Evolutionary conservation across 768 basidiomycete species (phyloP).

Genomic region (Lentinula guzmanii): DNA sequence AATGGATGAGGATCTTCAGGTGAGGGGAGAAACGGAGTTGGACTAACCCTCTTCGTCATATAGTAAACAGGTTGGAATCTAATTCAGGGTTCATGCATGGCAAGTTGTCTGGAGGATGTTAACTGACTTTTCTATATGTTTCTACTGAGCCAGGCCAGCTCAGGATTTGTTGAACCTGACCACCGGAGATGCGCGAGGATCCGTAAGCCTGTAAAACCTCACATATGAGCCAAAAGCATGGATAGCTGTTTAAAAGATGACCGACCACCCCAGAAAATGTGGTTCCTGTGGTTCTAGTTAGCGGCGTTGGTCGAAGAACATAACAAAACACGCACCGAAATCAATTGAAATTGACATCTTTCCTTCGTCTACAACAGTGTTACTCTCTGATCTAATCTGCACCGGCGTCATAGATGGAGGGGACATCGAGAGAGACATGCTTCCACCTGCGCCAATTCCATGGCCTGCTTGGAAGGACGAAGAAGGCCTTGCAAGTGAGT

Average conservation of each 20-base stretch:
- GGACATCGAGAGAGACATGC: neutral
- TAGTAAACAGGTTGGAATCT: slow-evolving; percentile 78
- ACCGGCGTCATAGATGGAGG: neutral
- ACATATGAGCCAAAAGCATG: neutral
- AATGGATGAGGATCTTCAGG: neutral
- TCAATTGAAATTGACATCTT: slow-evolving; percentile 80
- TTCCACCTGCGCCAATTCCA: neutral
- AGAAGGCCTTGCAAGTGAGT: slow-evolving; percentile 2
- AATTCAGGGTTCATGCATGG: slow-evolving; percentile 4
- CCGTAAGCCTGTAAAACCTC: slow-evolving; percentile 64
- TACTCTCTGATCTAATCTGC: slow-evolving; percentile 4
- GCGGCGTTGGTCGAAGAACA: neutral
- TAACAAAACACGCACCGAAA: slow-evolving; percentile 50
- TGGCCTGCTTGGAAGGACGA: slow-evolving; percentile 1
- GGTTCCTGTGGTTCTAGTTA: slow-evolving; percentile 45
- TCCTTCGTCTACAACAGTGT: slow-evolving; percentile 45
- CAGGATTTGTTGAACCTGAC: slow-evolving; percentile 78
- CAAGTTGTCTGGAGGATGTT: neutral
- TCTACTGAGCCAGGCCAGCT: slow-evolving; percentile 84
- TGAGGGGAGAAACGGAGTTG: neutral
- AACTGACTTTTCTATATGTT: slow-evolving; percentile 70
- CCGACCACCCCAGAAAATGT: slow-evolving; percentile 85
- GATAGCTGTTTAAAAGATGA: slow-evolving; percentile 11
- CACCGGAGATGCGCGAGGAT: slow-evolving; percentile 75
- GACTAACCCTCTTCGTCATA: slow-evolving; percentile 47